Base-by-base conservation (phyloP, 2,329 filamentous ascomycete genomes). In the Sordariomycetes sp. region DNA sequence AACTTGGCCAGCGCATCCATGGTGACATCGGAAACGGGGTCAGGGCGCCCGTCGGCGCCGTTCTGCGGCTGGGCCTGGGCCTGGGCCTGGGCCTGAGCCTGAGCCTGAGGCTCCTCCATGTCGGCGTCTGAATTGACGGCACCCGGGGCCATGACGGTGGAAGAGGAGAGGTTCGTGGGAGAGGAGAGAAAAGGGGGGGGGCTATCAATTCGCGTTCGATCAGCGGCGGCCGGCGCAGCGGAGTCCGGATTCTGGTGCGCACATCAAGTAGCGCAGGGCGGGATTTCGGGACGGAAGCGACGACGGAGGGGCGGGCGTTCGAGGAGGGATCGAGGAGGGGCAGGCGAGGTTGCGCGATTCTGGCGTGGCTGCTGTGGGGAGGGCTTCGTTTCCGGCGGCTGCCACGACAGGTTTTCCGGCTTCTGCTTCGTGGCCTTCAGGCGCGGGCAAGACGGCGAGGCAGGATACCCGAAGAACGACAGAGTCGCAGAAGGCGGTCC, bases 1-100 rank as follows among this genome's bases (percentile, higher is more conserved):
- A 79, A 70, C 54, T 76, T 69, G 20, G 76, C 75, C 51, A 79
- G 69, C 55, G 74, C 71, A 61, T 77, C 74, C 59, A 73, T 69
- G 57, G 67, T 67, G 54, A 68, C 65, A 55, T 72, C 69, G 28
- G 67, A 65, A 50, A 68, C 61, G 17, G 63, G 45, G 54, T 56
- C 25, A 15, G 28, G 65, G 36, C 65, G 64, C 32, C 64, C 62
- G 10, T 66, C 66, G 57, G 63, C 67, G 32, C 56, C 57, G 22
- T 61, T 59, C 53, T 63, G 65, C 54, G 66, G 67, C 55, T 67
- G 66, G 58, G 63, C 8, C 51, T 53, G 51, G 28, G 28, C 4
- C 35, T 61, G 59, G 51, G n/a, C n/a, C 53, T 63, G 65, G 54
- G 66, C 67, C 55, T 67, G 66, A 58, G 63, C 8, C 51, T 53